A percentile compares a stretch with the other conserved stretches of the same genome.
Evolutionary conservation across 768 basidiomycete genomes (phyloP).

Genomic region (Tricholoma saponaceum): DNA sequence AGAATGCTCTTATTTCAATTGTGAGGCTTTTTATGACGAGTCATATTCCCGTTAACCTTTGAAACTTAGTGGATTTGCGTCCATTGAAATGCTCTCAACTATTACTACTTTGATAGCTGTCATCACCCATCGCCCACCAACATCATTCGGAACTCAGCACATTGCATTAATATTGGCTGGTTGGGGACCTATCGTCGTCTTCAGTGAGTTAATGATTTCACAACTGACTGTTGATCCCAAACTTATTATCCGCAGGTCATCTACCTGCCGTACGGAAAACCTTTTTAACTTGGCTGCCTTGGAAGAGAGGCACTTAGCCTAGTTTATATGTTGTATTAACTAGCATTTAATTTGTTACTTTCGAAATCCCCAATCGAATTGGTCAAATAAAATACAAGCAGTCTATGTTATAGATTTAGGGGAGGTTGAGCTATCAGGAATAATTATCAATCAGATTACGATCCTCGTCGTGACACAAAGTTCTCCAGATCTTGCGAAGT

Average conservation of each 20-base stretch:
- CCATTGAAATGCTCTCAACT: constrained; percentile 43
- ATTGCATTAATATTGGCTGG: constrained; percentile 53
- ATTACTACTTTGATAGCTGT: constrained; percentile 52
- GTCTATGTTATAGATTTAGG: not conserved
- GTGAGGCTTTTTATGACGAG: constrained; percentile 24
- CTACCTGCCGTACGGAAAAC: constrained; percentile 34
- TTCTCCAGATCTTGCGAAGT: constrained; percentile 73
- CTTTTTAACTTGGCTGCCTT: constrained; percentile 29
- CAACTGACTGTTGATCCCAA: not conserved
- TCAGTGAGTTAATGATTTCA: constrained; percentile 33
- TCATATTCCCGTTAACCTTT: not conserved
- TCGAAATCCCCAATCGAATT: not conserved
- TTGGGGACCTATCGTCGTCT: constrained; percentile 56
- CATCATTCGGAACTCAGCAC: constrained; percentile 63
- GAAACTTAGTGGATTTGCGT: constrained; percentile 36
- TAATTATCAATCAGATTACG: constrained; percentile 12
- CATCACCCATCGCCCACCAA: constrained; percentile 32
- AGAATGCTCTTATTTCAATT: constrained; percentile 54
- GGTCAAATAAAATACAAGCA: not conserved
- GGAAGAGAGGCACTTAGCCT: not conserved
- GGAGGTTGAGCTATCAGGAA: not conserved
- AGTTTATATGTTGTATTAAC: not conserved
- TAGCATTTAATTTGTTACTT: not conserved
- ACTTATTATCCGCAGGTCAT: constrained; percentile 24
- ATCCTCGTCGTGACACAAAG: constrained; percentile 50